Evolutionary conservation across 441 rosid genomes (phyloP), one percentile per base, ranked within the genome.

Genomic region (Erodium trifolium): DNA sequence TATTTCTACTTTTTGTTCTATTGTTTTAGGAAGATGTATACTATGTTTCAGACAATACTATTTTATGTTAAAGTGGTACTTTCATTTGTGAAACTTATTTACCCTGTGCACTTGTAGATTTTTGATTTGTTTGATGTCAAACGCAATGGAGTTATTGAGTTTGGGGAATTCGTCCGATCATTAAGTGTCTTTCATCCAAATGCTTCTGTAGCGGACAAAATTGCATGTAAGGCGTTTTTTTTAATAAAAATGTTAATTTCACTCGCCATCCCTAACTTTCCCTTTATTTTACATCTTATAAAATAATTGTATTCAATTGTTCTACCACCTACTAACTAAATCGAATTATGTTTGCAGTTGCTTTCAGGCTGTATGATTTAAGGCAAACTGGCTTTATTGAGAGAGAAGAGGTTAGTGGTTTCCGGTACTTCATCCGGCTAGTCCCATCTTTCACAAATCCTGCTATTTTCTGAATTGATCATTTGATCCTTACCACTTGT

Each of bases 151-250:
- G 98, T 88, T 16, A 87, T 93, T 0, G 92, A 87, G 64, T 93
- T 88, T 66, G 97, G 93, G 2, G 98, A 90, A 70, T 90, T 93
- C 59, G 93, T 93, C 53, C 83, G 97, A 78, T 88, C 96, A n/a
- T 73, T 92, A 10, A 82, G 88, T 5, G 78, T 90, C 49, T 92
- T 92, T 72, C 98, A 90, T 78, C 96, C 96, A 37, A 75, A 75
- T 71, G 88, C 98, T 67, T 82, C 82, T 0, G 74, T 82, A 2
- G 86, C 76, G 13, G 92, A 87, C 10, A 92, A 92, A 81, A 80
- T 80, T 16, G 75, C 82, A 70, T 92, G 98, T 92, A 68, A 80
- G 82, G 27, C 27, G 27, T 23, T 23, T 23, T 23, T 23, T 23
- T 23, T 23, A 23, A 23, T 23, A 23, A 0, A 23, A 23, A 23